Evolutionary conservation across 2,329 filamentous ascomycete genomes (phyloP).

Genomic region (Aspergillus spinulosporus): DNA sequence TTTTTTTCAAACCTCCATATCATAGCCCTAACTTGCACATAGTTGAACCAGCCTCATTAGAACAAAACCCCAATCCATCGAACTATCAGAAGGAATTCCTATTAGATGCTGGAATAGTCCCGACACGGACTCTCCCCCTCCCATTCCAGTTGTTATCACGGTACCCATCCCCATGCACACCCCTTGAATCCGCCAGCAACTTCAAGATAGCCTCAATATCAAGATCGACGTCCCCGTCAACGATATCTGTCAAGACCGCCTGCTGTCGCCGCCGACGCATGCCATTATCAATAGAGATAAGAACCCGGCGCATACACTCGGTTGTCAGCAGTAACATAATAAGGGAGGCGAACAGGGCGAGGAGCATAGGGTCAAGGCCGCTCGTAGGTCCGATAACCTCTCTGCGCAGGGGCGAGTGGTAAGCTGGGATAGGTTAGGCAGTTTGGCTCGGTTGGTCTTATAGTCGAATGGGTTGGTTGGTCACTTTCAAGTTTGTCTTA

Average conservation of each 20-base stretch:
- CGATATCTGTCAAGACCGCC: background rate
- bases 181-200: too few relatives aligned
- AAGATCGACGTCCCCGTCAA: background rate
- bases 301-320: background rate
- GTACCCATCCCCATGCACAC: too few relatives aligned
- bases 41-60: too few relatives aligned
- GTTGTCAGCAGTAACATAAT: background rate
- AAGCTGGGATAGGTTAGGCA: too few relatives aligned
- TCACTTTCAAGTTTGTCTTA: too few relatives aligned
- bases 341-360: background rate
- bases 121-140: background rate
- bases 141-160: background rate
- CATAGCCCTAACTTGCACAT: background rate
- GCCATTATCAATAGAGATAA: background rate
- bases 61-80: background rate
- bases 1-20: background rate
- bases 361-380: background rate
- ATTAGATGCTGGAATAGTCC: background rate
- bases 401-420: too few relatives aligned
- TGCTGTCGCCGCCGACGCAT: background rate
- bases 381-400: background rate
- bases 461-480: too few relatives aligned
- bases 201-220: background rate
- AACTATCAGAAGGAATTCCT: background rate
- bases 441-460: too few relatives aligned